Evolutionary conservation across 306 rosid genomes (phyloP).

Genomic region (Comarum palustre): DNA sequence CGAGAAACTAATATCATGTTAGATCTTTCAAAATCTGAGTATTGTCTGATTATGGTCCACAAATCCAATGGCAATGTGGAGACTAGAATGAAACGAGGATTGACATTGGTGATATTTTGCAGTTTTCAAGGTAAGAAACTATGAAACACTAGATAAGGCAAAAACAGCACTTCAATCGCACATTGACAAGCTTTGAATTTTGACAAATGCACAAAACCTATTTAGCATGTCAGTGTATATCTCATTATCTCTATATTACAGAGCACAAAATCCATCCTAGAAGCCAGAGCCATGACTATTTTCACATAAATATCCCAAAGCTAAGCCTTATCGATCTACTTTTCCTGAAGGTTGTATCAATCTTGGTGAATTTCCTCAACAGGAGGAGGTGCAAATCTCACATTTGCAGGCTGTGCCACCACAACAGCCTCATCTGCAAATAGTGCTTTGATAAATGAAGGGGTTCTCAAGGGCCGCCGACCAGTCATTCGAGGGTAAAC

Average conservation of each 20-base stretch:
- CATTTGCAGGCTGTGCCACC: conserved; percentile 66
- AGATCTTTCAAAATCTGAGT: background rate
- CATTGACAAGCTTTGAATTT: conserved; percentile 21
- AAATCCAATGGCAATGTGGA: background rate
- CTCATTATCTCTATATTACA: conserved; percentile 59
- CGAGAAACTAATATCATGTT: background rate
- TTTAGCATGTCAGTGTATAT: conserved; percentile 16
- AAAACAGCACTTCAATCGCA: conserved; percentile 18
- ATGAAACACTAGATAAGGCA: background rate
- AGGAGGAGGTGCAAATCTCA: conserved; percentile 80
- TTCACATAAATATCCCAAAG: conserved; percentile 4
- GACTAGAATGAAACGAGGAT: background rate
- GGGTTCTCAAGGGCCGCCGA: conserved; percentile 80
- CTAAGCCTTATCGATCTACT: background rate
- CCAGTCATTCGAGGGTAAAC: conserved; percentile 91
- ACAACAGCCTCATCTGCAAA: conserved; percentile 89
- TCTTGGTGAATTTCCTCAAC: conserved; percentile 60
- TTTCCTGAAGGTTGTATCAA: conserved; percentile 24
- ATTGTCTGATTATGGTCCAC: background rate
- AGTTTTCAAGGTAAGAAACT: background rate
- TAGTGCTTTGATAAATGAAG: conserved; percentile 78
- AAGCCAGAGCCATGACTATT: conserved; percentile 19
- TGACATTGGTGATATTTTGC: background rate
- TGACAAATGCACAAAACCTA: conserved; percentile 35
- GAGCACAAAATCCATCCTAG: conserved; percentile 23